Conservation (phyloP, 352 stramenopile genomes). For the Globisporangium echinulatum region DNA sequence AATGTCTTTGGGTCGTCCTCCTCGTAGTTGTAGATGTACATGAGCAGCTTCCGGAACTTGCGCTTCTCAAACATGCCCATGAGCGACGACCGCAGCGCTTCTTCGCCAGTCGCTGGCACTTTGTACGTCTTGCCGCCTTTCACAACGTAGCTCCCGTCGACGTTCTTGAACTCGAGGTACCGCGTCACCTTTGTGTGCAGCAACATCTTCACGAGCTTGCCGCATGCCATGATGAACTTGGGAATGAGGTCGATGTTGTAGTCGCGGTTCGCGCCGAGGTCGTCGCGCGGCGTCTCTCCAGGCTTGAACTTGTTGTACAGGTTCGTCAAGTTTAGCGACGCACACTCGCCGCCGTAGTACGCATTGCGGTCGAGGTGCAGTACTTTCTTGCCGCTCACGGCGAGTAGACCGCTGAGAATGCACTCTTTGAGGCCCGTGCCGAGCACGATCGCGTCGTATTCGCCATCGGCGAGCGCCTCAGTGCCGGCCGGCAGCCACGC, state of each 20-base stretch:
- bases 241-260: constrained; percentile 99
- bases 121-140: constrained; percentile 96
- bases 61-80: constrained; percentile 99
- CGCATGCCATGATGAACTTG: constrained; percentile 99
- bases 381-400: constrained; percentile 93
- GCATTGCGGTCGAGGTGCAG: constrained; percentile 97
- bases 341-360: constrained; percentile 98
- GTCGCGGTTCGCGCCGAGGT: constrained; percentile 95
- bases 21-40: constrained; percentile 97
- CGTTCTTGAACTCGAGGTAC: constrained; percentile 99
- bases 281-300: constrained; percentile 44
- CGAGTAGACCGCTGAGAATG: constrained; percentile 96
- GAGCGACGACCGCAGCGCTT: constrained; percentile 94
- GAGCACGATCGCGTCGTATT: constrained; percentile 99
- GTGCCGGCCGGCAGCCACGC: constrained; percentile 93
- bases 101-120: constrained; percentile 95
- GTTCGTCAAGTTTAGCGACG: constrained; percentile 97
- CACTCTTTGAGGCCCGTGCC: constrained; percentile 99
- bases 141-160: constrained; percentile 98
- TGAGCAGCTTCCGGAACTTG: constrained; percentile 97
- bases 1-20: constrained; percentile 88
- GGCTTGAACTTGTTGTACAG: constrained; percentile 95
- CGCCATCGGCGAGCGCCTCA: constrained; percentile 95
- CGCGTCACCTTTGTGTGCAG: constrained; percentile 96
- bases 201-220: constrained; percentile 99